Evolutionary conservation across 1,139 yeast species (phyloP), one percentile per base, ranked within the genome.

Genomic region (Candida sp.): DNA sequence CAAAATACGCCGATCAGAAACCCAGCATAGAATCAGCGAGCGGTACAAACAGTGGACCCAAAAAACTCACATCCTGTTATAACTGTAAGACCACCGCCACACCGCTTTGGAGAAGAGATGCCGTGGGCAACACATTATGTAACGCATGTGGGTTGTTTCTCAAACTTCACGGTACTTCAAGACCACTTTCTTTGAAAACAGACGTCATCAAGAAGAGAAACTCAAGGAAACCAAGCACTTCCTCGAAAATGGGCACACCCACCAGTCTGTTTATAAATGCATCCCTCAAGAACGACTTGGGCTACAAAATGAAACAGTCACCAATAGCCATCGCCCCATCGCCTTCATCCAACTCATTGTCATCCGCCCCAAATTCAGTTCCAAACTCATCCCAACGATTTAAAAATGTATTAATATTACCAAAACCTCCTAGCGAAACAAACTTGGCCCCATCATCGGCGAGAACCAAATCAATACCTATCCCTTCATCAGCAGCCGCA

Each of bases 111-210:
- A 68, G 87, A 46, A 77, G 81, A 58, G 85, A 82, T 58, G 77
- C 84, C 3, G 70, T 66, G 40, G 87, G 87, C 0, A 78, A 82
- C 54, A 81, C 86, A 1, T 67, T 83, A 11, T 83, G 87, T 62
- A 83, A 83, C 59, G 87, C 87, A 0, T 83, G 87, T 67, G 87
- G 87, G 0, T 66, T 83, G 37, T 83, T 82, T 58, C 71, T 77
- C 50, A 83, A 83, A 56, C 65, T 83, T 30, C 87, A 83, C 58
- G 87, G 87, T 26, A 80, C 84, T 2, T 80, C 82, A 55, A 67
- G 87, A 46, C 87, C 87, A 3, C 68, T 83, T 28, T 77, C 84
- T 25, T 67, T 81, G 47, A 83, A 83, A 57, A 81, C 85, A 0
- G 87, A 83, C 57, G 83, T 82, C 9, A 83, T 83, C 49, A 81